Evolutionary conservation across 192 early-diverging fungal genomes (phyloP), one percentile per base, ranked within the genome.

Genomic region (Cladochytrium replicatum): DNA sequence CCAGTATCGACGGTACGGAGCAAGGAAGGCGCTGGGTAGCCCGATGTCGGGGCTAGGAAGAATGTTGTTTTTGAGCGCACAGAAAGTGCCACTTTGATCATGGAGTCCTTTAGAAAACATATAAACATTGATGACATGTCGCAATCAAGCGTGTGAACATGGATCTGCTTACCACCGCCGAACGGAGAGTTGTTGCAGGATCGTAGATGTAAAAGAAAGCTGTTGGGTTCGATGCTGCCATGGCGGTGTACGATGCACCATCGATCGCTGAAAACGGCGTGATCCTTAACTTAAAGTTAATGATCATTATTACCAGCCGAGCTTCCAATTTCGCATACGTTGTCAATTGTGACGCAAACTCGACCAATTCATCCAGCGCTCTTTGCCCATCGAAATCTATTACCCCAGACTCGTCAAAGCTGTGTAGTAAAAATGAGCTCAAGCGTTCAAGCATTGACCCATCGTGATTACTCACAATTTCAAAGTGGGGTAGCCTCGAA

Each of bases 401-500:
- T n/a, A 61, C 51, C 24, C 64, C 64, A 40, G 67, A 52, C 22
- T 52, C 46, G 28, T 60, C 55, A 24, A 66, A 30, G 40, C 31
- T 39, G 31, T 56, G 7, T 28, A 37, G 37, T n/a, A 55, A 22
- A 6, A 56, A 13, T 1, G 9, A 30, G 9, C 52, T 17, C 31
- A 52, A 27, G n/a, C 48, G 27, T 8, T 23, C 32, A 13, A 47
- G 50, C 19, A 50, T n/a, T n/a, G n/a, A n/a, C n/a, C n/a, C n/a
- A n/a, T n/a, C n/a, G n/a, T n/a, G n/a, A n/a, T n/a, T 41, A 25
- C 23, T 49, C 5, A 78, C 63, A 82, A 77, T 53, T 75, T 78
- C 41, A 97, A 69, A 7, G 91, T 93, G 23, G 93, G 93, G 60
- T 85, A 93, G n/a, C 84, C 88, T 31, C 70, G 62, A 21, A 97